Evolutionary conservation across 306 rosid species (phyloP).

Genomic region (Astragalus glycyphyllos): DNA sequence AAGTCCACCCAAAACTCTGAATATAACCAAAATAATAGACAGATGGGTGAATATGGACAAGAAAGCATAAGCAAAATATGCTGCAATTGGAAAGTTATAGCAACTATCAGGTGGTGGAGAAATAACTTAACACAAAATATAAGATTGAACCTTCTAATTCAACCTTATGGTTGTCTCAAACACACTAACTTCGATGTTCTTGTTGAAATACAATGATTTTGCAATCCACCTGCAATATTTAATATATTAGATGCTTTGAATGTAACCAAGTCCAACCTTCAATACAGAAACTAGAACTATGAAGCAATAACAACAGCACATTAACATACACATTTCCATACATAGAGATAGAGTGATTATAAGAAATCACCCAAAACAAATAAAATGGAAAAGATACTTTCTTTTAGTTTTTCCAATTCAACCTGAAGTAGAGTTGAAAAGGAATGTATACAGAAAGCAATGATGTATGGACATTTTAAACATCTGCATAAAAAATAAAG

Average conservation of each 20-base stretch:
- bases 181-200: constrained; percentile 66
- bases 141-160: constrained; percentile 71
- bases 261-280: constrained; percentile 10
- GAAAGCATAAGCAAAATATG: constrained; percentile 15
- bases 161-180: constrained; percentile 87
- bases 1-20: constrained; percentile 71
- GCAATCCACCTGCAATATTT: constrained; percentile 72
- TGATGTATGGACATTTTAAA: neutral
- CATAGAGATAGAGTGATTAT: neutral
- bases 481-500: constrained; percentile 11
- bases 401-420: constrained; percentile 4
- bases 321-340: neutral
- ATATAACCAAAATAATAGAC: constrained; percentile 39
- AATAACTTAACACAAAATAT: constrained; percentile 37
- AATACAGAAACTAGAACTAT: constrained; percentile 4
- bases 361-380: neutral
- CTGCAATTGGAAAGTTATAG: constrained; percentile 29
- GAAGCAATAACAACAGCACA: neutral
- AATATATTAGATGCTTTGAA: constrained; percentile 34
- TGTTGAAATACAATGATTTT: constrained; percentile 54
- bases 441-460: neutral
- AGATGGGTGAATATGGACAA: constrained; percentile 31
- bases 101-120: constrained; percentile 39
- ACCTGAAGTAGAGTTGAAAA: constrained; percentile 8
- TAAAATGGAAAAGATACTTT: neutral